A percentile compares a stretch with the other conserved stretches of the same genome.
These are phyloP conservation scores for Xanthoparmelia taractica DNA, from an alignment of 495 filamentous ascomycete species.

Conservation along the genomic window DNA sequence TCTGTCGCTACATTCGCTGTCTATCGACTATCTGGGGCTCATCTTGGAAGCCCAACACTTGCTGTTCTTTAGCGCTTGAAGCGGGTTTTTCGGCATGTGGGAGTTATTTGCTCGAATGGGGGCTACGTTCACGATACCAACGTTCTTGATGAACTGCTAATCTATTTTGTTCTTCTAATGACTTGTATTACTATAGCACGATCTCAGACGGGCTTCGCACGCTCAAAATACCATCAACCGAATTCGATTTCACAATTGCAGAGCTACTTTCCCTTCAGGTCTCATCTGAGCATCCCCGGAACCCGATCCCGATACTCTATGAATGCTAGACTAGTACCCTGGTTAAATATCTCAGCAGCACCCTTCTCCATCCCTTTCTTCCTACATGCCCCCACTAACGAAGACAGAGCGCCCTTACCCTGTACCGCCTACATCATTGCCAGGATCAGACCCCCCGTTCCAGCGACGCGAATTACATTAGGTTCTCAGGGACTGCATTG, in stretches of 20 bases:
- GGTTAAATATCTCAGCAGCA: background rate
- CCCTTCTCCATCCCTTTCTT: background rate
- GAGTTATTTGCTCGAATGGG: background rate
- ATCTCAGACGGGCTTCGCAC: background rate
- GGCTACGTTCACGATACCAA: slow-evolving; percentile 14
- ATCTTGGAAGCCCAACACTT: slow-evolving; percentile 1
- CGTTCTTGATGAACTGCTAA: slow-evolving; percentile 18
- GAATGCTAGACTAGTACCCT: background rate
- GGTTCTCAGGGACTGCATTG: no score
- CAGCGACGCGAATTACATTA: no score
- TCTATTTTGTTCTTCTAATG: background rate
- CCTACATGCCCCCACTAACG: background rate
- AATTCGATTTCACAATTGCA: background rate
- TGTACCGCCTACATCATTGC: background rate
- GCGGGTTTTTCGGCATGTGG: slow-evolving; percentile 1
- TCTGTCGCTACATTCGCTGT: background rate
- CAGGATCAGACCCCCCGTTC: background rate
- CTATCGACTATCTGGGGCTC: background rate
- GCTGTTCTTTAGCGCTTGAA: slow-evolving; percentile 22
- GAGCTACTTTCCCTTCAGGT: background rate
- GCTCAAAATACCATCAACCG: background rate
- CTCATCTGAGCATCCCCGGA: background rate
- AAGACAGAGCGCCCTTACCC: background rate
- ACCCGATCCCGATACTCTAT: background rate
- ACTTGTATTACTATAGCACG: background rate